These are phyloP conservation scores for Quercus engelmannii DNA, from an alignment of 306 rosid genomes.

Conservation along the genomic window DNA sequence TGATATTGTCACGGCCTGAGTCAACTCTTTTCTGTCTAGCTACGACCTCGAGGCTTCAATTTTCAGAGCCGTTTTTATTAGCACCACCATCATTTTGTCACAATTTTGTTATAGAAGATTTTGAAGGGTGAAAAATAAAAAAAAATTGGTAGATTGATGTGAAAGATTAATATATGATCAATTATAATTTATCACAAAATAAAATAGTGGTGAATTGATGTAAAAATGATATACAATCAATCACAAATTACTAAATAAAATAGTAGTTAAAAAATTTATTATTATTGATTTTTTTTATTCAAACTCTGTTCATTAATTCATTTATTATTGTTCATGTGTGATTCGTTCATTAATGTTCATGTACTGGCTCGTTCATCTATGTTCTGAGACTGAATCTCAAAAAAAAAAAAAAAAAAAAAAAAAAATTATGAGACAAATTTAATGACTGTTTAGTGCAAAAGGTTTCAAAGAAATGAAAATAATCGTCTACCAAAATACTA, in stretches of 20 bases:
- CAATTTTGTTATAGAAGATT: too few relatives aligned
- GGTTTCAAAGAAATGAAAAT: too few relatives aligned
- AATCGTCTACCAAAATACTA: too few relatives aligned
- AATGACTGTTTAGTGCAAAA: too few relatives aligned
- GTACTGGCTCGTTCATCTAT: not conserved
- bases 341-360: not conserved
- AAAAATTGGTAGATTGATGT: accelerated
- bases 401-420: accelerated
- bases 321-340: too few relatives aligned
- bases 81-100: not conserved
- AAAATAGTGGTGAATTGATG: accelerated
- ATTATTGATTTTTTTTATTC: not conserved
- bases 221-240: accelerated
- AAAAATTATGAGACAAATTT: too few relatives aligned
- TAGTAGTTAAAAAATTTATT: too few relatives aligned
- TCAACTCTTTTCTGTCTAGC: slow-evolving; percentile 48
- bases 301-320: too few relatives aligned
- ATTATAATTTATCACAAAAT: too few relatives aligned
- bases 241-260: accelerated
- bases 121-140: too few relatives aligned
- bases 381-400: too few relatives aligned
- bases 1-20: not conserved
- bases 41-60: not conserved
- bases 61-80: not conserved
- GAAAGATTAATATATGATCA: too few relatives aligned